Percentiles rank a stretch among this genome's conserved stretches.
Conservation (phyloP, 2,329 filamentous ascomycete species). For the Alternaria atra region DNA sequence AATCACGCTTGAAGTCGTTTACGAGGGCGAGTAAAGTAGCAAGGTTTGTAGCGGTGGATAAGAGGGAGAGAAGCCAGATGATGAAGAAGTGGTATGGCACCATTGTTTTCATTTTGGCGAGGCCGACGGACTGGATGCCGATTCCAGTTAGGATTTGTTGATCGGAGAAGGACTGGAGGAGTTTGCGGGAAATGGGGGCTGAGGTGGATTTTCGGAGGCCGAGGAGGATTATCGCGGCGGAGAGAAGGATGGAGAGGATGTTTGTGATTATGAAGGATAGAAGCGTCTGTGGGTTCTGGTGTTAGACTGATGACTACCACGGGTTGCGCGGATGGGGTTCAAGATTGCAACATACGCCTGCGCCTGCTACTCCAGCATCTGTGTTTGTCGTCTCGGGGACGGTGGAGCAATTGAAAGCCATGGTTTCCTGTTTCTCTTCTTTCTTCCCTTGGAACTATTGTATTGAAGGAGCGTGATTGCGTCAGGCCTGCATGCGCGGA, state of each 20-base stretch:
- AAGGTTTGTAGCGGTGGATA: slow-evolving; percentile 73
- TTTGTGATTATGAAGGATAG: slow-evolving; percentile 74
- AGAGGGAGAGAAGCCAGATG: slow-evolving; percentile 72
- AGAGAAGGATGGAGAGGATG: slow-evolving; percentile 64
- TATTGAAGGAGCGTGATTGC: neutral
- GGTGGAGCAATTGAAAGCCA: slow-evolving; percentile 51
- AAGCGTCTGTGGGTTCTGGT: slow-evolving; percentile 54
- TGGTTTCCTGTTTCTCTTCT: slow-evolving; percentile 3
- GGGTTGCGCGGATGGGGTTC: neutral
- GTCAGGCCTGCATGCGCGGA: neutral
- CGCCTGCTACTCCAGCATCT: slow-evolving; percentile 67
- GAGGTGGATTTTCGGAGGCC: slow-evolving; percentile 59
- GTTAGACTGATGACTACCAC: neutral
- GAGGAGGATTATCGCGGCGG: slow-evolving; percentile 65
- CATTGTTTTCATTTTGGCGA: slow-evolving; percentile 67
- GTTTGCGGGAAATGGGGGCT: slow-evolving; percentile 66
- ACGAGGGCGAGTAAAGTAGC: slow-evolving; percentile 71
- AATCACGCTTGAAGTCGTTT: slow-evolving; percentile 71
- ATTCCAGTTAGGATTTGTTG: slow-evolving; percentile 75
- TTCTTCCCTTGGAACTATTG: neutral
- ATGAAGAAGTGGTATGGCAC: slow-evolving; percentile 76
- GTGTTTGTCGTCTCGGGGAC: slow-evolving; percentile 58
- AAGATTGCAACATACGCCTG: slow-evolving; percentile 57
- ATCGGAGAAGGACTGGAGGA: slow-evolving; percentile 72
- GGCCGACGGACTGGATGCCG: slow-evolving; percentile 70